Percentiles rank a stretch among this genome's conserved stretches.
These are phyloP conservation scores for Diaporthe ilicicola DNA, from an alignment of 2,329 filamentous ascomycete species.

Conservation along the genomic window DNA sequence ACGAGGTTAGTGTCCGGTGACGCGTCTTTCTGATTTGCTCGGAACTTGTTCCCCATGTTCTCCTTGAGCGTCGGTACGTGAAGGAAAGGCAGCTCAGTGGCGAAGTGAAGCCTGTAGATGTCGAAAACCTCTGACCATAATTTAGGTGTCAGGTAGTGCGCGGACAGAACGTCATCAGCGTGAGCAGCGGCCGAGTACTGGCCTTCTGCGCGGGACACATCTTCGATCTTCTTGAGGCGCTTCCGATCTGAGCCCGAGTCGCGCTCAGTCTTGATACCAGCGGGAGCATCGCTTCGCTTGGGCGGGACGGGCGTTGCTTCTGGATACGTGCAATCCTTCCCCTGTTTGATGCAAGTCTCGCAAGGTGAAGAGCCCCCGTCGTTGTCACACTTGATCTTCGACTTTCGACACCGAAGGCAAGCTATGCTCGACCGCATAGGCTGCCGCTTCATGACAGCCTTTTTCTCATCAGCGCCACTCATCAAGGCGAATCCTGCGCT, in stretches of 20 bases:
- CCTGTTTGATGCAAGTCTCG: constrained; percentile 76
- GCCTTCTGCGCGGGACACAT: constrained; percentile 49
- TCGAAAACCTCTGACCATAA: constrained; percentile 76
- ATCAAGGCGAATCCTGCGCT: constrained; percentile 39
- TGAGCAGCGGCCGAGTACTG: constrained; percentile 46
- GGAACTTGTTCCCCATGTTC: constrained; percentile 54
- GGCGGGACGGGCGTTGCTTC: constrained; percentile 50
- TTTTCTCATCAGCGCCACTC: constrained; percentile 50
- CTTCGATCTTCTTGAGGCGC: constrained; percentile 53
- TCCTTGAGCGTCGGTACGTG: constrained; percentile 71
- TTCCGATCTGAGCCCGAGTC: constrained; percentile 59
- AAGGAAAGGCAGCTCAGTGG: constrained; percentile 76
- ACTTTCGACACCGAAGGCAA: constrained; percentile 77
- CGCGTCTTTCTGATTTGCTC: constrained; percentile 45
- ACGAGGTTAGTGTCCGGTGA: constrained; percentile 64
- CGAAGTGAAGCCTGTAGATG: constrained; percentile 76
- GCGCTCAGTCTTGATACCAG: constrained; percentile 49
- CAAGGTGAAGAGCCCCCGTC: constrained; percentile 76
- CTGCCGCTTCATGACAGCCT: constrained; percentile 53
- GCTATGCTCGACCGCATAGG: constrained; percentile 82
- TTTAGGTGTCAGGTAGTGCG: constrained; percentile 67
- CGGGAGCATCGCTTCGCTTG: constrained; percentile 47
- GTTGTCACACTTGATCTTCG: constrained; percentile 90
- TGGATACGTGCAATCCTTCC: constrained; percentile 78
- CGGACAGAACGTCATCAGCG: constrained; percentile 68